Conservation (phyloP, 2,329 filamentous ascomycete species). For the Chaetomiaceae sp. region DNA sequence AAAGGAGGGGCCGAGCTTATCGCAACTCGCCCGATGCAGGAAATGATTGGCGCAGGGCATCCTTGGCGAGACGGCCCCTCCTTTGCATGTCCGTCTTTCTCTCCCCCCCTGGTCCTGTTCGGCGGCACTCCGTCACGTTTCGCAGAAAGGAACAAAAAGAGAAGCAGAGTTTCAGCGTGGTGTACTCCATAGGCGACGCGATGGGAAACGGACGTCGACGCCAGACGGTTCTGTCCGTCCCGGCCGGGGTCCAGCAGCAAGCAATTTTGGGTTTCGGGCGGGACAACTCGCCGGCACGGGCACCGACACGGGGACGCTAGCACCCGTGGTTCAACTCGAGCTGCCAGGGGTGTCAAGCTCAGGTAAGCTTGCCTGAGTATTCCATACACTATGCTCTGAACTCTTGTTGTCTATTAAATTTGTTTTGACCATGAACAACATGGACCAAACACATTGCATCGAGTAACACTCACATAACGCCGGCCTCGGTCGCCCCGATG, state of each 20-base stretch:
- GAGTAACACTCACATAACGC: too few relatives aligned
- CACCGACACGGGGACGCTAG: not conserved
- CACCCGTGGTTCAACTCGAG: not conserved
- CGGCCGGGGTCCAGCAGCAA: slow-evolving; percentile 1
- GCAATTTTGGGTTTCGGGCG: not conserved
- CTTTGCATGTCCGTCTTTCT: not conserved
- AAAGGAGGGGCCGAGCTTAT: slow-evolving; percentile 22
- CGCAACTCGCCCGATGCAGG: slow-evolving; percentile 9
- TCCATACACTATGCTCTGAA: too few relatives aligned
- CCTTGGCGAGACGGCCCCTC: slow-evolving; percentile 11
- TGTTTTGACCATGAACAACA: too few relatives aligned
- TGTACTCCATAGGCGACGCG: too few relatives aligned
- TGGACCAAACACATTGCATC: too few relatives aligned
- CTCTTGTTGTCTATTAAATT: too few relatives aligned
- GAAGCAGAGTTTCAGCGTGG: not conserved
- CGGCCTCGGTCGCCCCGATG: too few relatives aligned
- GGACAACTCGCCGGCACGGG: not conserved
- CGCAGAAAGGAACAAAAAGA: not conserved
- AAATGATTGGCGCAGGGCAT: slow-evolving; percentile 17
- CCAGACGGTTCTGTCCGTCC: slow-evolving; percentile 4
- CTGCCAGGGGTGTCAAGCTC: not conserved
- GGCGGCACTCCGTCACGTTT: not conserved
- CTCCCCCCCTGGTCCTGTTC: slow-evolving; percentile 1
- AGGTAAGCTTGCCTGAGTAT: not conserved
- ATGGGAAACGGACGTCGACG: not conserved